Conservation (phyloP, 2,329 filamentous ascomycete genomes). For the Diplodia seriata region DNA sequence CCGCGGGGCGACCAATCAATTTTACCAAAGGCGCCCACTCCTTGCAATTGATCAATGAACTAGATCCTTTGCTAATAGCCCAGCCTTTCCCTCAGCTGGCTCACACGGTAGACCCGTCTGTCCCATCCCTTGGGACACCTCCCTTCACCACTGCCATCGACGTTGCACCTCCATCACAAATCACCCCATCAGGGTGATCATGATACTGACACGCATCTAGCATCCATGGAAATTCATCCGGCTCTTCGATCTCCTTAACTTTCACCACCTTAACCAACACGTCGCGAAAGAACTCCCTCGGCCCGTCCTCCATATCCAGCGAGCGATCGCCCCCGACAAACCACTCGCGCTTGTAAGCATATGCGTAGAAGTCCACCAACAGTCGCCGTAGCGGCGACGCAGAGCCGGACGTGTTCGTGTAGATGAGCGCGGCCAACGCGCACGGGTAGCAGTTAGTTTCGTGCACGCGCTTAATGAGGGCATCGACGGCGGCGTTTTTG, state of each 20-base stretch:
- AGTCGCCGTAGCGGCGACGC: background rate
- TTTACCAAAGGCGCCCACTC: no score
- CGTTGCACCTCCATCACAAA: background rate
- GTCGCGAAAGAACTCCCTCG: background rate
- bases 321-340: background rate
- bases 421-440: background rate
- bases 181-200: background rate
- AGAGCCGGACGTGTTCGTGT: background rate
- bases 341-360: background rate
- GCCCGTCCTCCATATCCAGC: background rate
- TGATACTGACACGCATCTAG: background rate
- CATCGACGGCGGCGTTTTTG: no score
- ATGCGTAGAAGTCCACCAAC: background rate
- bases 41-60: no score
- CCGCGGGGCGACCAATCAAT: no score
- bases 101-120: no score
- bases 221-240: no score
- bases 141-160: no score
- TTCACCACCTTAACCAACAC: background rate
- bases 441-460: slow-evolving; percentile 21
- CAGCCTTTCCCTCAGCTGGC: no score
- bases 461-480: background rate
- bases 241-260: background rate
- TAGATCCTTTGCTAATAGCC: no score
- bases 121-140: no score